Conservation (phyloP, 2,329 filamentous ascomycete genomes). For the Chaetomiaceae sp. region DNA sequence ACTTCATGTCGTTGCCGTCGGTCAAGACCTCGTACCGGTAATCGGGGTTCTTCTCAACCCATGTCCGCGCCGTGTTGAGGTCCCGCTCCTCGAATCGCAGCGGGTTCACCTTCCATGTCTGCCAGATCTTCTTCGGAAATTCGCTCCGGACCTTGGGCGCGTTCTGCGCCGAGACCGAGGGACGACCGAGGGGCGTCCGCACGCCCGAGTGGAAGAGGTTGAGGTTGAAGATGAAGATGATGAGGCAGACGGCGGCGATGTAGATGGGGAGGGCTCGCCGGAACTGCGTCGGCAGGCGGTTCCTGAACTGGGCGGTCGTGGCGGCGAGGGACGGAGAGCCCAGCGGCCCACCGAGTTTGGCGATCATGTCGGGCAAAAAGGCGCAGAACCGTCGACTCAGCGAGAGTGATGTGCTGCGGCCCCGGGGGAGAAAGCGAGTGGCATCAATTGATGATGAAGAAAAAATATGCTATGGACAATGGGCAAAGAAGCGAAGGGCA, state of each 20-base stretch:
- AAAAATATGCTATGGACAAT: slow-evolving; percentile 9
- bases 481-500: slow-evolving; percentile 12
- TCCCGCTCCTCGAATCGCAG: slow-evolving; percentile 63
- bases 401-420: slow-evolving; percentile 12
- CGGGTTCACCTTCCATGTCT: slow-evolving; percentile 69
- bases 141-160: slow-evolving; percentile 20
- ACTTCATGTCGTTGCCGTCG: slow-evolving; percentile 62
- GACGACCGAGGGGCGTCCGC: slow-evolving; percentile 12
- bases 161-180: background rate
- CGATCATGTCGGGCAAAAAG: slow-evolving; percentile 25
- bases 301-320: slow-evolving; percentile 36
- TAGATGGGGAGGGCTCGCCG: slow-evolving; percentile 45
- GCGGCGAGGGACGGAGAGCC: slow-evolving; percentile 37
- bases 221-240: slow-evolving; percentile 45
- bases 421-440: slow-evolving; percentile 15
- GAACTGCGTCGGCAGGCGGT: slow-evolving; percentile 44
- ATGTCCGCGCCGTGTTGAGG: slow-evolving; percentile 55
- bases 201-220: slow-evolving; percentile 34
- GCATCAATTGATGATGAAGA: slow-evolving; percentile 13
- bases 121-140: slow-evolving; percentile 70
- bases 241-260: slow-evolving; percentile 39
- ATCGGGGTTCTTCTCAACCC: slow-evolving; percentile 61
- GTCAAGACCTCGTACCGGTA: slow-evolving; percentile 67
- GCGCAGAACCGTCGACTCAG: slow-evolving; percentile 4
- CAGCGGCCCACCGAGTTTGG: slow-evolving; percentile 31